Percentiles rank a stretch among this genome's conserved stretches.
phyloP scores from a whole-genome alignment of 2,329 filamentous ascomycete species.

The Trichoderma asperellum region DNA sequence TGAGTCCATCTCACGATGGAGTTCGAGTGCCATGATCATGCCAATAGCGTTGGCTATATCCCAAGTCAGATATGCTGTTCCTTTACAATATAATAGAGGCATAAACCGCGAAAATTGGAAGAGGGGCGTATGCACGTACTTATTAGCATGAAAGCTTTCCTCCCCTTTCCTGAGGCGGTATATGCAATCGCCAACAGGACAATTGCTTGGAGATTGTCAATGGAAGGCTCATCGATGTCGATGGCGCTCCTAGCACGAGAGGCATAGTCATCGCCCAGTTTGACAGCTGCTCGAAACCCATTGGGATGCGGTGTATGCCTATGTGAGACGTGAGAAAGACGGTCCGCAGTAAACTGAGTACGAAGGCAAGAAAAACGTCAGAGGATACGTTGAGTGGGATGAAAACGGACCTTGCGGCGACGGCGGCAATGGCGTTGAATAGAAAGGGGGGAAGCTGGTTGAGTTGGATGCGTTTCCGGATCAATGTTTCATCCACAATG shows the following conservation, averaged over 20 bases:
- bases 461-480: constrained; percentile 71
- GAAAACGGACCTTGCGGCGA: constrained; percentile 61
- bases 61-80: not conserved
- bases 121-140: constrained; percentile 54
- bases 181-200: constrained; percentile 76
- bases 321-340: not conserved
- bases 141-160: constrained; percentile 85
- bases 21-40: constrained; percentile 80
- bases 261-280: constrained; percentile 73
- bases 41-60: constrained; percentile 53
- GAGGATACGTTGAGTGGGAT: not conserved
- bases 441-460: constrained; percentile 65
- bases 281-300: constrained; percentile 68
- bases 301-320: constrained; percentile 70
- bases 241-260: constrained; percentile 69
- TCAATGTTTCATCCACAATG: constrained; percentile 76
- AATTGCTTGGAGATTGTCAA: constrained; percentile 76
- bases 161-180: constrained; percentile 76
- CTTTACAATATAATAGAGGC: not conserved
- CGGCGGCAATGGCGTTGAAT: constrained; percentile 61
- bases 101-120: not conserved
- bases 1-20: constrained; percentile 74
- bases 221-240: constrained; percentile 78
- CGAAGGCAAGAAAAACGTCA: not conserved
- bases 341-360: constrained; percentile 1